Evolutionary conservation across 177 flowering plant genomes (phyloP), one percentile per base, ranked within the genome.

Genomic region (Telopea speciosissima): DNA sequence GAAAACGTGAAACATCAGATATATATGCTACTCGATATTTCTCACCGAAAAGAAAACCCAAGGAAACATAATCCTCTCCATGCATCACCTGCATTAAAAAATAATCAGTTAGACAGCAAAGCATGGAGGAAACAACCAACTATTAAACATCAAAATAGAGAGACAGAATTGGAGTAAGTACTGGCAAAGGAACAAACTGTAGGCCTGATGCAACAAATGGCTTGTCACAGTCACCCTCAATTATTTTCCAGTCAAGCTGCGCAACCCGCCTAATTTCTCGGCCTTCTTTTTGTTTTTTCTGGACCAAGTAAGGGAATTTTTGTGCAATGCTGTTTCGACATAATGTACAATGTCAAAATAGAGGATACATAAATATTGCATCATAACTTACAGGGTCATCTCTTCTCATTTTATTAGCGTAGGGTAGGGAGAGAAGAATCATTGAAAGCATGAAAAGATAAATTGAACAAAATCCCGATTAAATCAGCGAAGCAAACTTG

Each of bases 41-140:
- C 80, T 83, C 79, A 72, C 99, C 99, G 78, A 96, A 96, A 66
- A 93, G 92, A 83, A 91, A 96, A 40, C 98, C 99, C 70, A 96
- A 79, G 68, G 79, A 90, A 73, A 96, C 61, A 84, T 93, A 96
- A 70, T 96, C 99, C 83, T 96, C 98, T 68, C 99, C 99, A 82
- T 96, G 99, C 96, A 96, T 93, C 71, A 96, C 99, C 99, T 96
- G 63, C 75, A 79, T 69, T 68, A 49, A 66, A 63, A 19, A 64
- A 63, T 13, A 70, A 73, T 21, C 23, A 73, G 42, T 44, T 64
- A 72, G 62, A 68, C 68, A 76, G 54, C 24, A 70, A 44, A 19
- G 54, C 21, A 10, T 33, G 33, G 58, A 68, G 31, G 16, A n/a
- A 62, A 2, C 26, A 56, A 36, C 4, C 26, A 56, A 36, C 4